Base-by-base conservation (phyloP, 192 early-diverging fungal genomes). In the Gryganskiella cystojenkinii region DNA sequence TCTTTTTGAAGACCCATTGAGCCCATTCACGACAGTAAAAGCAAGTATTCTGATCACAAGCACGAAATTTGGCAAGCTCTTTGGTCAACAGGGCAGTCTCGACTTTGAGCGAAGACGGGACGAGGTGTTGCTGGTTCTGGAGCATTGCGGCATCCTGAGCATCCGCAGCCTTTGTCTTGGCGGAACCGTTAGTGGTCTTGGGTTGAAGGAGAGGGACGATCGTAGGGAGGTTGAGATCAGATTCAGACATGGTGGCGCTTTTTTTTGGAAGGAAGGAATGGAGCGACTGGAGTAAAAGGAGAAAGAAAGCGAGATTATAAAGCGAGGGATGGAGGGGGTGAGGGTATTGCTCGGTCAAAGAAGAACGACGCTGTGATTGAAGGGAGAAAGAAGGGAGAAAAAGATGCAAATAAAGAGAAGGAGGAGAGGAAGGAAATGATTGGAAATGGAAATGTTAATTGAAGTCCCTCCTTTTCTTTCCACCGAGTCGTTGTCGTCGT, bases 1-100 rank as follows among this genome's bases (percentile, higher is more conserved):
- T 87, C 80, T 89, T 90, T 63, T 92, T 89, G 64, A 92, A 94
- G 6, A 94, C 88, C 80, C 82, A 90, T 56, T 88, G 88, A 30
- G 90, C 90, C 92, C 92, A 94, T 74, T 94, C 92, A 34, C 92
- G 89, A 63, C 92, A 94, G 61, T 92, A 94, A 43, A 91, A 90
- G 64, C 89, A 89, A 25, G 85, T 89, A 54, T 84, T 84, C 67
- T 84, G 83, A 68, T 92, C 90, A 52, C 92, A 94, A 19, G 91
- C 84, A 10, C 92, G 85, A 66, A 90, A 94, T 56, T 90, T 81
- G 9, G 80, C 68, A 49, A 94, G 62, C 66, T 94, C 91, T 64
- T 94, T 94, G 33, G 89, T 82, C 43, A 92, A 74, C 5, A 81
- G 62, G 51, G 72, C 82, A 1, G 85, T 88, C 24, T 92, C 90